phyloP scores from a whole-genome alignment of 192 early-diverging fungal genomes.

The Diversispora epigaea region DNA sequence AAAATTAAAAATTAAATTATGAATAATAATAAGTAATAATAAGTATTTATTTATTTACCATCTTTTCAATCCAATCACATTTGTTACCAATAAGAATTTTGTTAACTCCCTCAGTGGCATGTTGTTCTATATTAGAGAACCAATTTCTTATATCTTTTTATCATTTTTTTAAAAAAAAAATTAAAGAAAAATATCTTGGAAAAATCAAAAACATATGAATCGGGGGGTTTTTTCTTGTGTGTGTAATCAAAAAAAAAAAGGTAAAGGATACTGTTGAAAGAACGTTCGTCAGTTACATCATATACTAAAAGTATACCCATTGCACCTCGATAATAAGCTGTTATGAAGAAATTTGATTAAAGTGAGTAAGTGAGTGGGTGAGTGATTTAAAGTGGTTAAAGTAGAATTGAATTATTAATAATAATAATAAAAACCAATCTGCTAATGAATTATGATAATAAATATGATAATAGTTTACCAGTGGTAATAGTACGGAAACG shows the following conservation, averaged over 20 bases:
- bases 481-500: constrained; percentile 99
- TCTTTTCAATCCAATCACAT: constrained; percentile 96
- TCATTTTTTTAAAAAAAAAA: neutral
- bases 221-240: neutral
- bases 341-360: neutral
- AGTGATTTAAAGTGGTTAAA: neutral
- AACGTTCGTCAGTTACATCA: constrained; percentile 98
- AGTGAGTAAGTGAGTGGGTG: neutral
- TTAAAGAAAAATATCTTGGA: constrained; percentile 13
- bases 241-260: constrained; percentile 2
- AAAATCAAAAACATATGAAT: neutral
- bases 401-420: neutral
- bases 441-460: too few relatives aligned
- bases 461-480: constrained; percentile 50
- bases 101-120: constrained; percentile 98
- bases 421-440: neutral
- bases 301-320: constrained; percentile 99
- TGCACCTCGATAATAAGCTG: constrained; percentile 98
- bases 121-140: constrained; percentile 99
- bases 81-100: constrained; percentile 99
- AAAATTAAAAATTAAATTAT: neutral
- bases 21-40: neutral
- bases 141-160: constrained; percentile 93
- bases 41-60: constrained; percentile 47
- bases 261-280: constrained; percentile 89